Base-by-base conservation (phyloP, 2,329 filamentous ascomycete genomes). In the Thelonectria olida region DNA sequence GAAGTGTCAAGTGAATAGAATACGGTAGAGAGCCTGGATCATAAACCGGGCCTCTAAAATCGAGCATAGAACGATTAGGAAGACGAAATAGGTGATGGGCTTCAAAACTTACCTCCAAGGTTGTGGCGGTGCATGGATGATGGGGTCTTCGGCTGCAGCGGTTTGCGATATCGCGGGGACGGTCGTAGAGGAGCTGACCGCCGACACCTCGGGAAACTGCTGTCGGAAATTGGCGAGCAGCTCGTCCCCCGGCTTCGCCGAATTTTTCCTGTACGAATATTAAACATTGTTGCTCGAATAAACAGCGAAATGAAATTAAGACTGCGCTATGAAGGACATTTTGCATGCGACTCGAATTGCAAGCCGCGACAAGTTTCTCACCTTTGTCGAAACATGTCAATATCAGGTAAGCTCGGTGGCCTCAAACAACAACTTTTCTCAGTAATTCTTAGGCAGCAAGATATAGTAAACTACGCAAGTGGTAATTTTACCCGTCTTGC, bases 211-310 rank as follows among this genome's bases (percentile, higher is more conserved):
- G 47, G 92, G 91, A 73, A 97, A 97, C 68, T 88, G 89, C 72
- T 92, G 88, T 76, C 92, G 92, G 80, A 97, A 97, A 76, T 88
- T 89, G 78, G 89, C 89, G 76, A 96, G 89, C 74, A 97, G 85
- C 72, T 94, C 92, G 74, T 94, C 91, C 76, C 88, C 89, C 57
- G 93, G 93, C 82, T 97, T 97, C 78, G 93, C 92, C 57, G 91
- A 89, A 77, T 87, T 93, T 73, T 87, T 92, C 80, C 90, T 92
- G 68, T 8, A 48, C 17, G 44, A 8, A 22, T 20, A 45, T 51
- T 52, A n/a, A 51, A 39, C 20, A 3, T 20, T 23, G 51, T 28
- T 20, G 19, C 20, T 25, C 1, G 9, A 23, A 20, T 25, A 20
- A 41, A 22, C 19, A 22, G 5, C 9, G 23, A n/a, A 13, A 5